These are phyloP conservation scores for Malus domestica DNA, from an alignment of 306 rosid species.

Conservation along the genomic window DNA sequence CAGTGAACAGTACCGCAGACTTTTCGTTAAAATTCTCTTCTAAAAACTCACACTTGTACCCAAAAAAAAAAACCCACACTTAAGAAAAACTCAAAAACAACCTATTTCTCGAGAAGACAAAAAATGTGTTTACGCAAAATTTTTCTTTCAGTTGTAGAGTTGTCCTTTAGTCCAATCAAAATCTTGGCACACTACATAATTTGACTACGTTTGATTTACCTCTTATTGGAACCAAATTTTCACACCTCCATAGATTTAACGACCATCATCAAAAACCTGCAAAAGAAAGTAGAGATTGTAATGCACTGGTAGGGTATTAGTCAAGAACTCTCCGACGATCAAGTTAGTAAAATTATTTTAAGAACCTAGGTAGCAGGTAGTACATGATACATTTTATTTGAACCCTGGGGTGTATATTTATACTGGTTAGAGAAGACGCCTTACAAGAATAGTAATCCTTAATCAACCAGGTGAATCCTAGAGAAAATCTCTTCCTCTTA, in stretches of 20 bases:
- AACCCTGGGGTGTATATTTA: background rate
- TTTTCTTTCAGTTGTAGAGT: no score
- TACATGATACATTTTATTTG: background rate
- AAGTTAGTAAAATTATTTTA: background rate
- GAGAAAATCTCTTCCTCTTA: background rate
- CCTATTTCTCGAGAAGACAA: background rate
- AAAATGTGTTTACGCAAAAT: background rate
- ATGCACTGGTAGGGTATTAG: background rate
- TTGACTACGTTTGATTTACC: background rate
- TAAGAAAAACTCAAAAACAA: background rate
- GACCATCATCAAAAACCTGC: background rate
- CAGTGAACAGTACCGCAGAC: rapidly evolving
- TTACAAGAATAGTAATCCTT: no score
- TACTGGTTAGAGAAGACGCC: no score
- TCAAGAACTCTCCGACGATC: background rate
- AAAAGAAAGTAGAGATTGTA: background rate
- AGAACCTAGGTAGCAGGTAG: background rate
- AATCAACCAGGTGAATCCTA: background rate
- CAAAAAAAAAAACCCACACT: background rate
- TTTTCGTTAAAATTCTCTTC: no score
- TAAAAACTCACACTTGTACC: background rate
- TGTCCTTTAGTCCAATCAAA: background rate
- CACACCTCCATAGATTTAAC: background rate
- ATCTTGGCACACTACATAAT: no score
- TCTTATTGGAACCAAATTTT: background rate